These are phyloP conservation scores for Hymenoscyphus fraxineus DNA, from an alignment of 2,329 filamentous ascomycete genomes.

Conservation along the genomic window DNA sequence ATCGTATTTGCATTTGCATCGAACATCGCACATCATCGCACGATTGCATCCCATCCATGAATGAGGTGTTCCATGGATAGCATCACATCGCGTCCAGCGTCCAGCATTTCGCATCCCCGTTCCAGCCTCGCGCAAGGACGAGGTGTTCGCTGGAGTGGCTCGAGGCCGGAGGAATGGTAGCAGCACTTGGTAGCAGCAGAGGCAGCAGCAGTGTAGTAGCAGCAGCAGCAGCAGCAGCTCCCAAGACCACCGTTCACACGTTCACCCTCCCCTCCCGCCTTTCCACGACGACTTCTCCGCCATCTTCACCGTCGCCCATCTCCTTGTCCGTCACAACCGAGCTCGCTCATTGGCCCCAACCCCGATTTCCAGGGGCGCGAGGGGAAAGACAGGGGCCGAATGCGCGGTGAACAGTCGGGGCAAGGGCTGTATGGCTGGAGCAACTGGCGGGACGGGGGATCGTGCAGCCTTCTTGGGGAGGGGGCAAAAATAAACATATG, in stretches of 20 bases:
- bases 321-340: neutral
- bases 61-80: no score
- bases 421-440: neutral
- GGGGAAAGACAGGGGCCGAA: neutral
- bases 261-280: neutral
- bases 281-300: slow-evolving; percentile 1
- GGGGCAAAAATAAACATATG: slow-evolving; percentile 4
- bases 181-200: neutral
- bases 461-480: neutral
- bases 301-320: slow-evolving; percentile 12
- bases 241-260: neutral
- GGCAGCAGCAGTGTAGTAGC: neutral
- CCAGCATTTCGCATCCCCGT: neutral
- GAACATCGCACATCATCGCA: neutral
- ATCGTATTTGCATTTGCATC: neutral
- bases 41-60: neutral
- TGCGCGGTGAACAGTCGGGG: slow-evolving; percentile 6
- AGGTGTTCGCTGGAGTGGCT: neutral
- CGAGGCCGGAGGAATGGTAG: neutral
- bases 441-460: neutral
- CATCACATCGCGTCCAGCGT: neutral
- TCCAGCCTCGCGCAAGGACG: neutral
- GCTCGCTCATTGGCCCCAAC: slow-evolving; percentile 3
- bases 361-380: neutral
- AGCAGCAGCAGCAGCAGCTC: neutral